Base-by-base conservation (phyloP, 495 filamentous ascomycete genomes). In the Neurospora sp. region DNA sequence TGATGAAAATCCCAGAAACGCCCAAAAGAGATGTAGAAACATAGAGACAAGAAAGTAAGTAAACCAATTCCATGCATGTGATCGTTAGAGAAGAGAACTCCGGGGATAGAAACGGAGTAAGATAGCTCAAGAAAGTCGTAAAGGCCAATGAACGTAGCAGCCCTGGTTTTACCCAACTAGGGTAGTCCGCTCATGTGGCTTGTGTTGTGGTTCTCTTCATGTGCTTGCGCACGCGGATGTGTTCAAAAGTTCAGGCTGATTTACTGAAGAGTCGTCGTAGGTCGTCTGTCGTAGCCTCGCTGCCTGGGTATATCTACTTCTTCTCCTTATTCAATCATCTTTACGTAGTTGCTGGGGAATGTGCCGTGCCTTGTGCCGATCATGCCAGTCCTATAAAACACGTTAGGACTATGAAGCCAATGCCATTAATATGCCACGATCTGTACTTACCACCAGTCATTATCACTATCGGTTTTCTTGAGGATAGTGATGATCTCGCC, bases 401-500 rank as follows among this genome's bases (percentile, higher is more conserved):
- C 40, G 35, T 82, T 77, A 81, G 78, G 70, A 66, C 9, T 10
- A n/a, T 11, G 4, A 7, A 20, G 42, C 42, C n/a, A 46, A 46
- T 31, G 27, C 39, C 37, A 18, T 69, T 39, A 62, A 46, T 37
- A 4, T 37, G 20, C 23, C 42, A 40, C 9, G 16, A 14, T 16
- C 9, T 37, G 38, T 10, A 85, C 87, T 78, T 84, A 93, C 94
- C 94, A 98, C 89, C 95, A 96, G 81, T 97, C 94, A 11, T 90
- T 91, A 74, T 92, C 91, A 75, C 89, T 94, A 0, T 99, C 93
- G n/a, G 96, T 98, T 80, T 93, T 92, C 85, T 99, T 98, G 23
- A 95, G 82, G 72, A 99, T 96, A n/a, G 95, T 98, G 76, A 99
- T 97, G 70, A 98, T 84, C 41, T 99, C 96, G 23, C 96, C 96